Evolutionary conservation across 768 basidiomycete genomes (phyloP).

Genomic region (Tricholoma sp.): DNA sequence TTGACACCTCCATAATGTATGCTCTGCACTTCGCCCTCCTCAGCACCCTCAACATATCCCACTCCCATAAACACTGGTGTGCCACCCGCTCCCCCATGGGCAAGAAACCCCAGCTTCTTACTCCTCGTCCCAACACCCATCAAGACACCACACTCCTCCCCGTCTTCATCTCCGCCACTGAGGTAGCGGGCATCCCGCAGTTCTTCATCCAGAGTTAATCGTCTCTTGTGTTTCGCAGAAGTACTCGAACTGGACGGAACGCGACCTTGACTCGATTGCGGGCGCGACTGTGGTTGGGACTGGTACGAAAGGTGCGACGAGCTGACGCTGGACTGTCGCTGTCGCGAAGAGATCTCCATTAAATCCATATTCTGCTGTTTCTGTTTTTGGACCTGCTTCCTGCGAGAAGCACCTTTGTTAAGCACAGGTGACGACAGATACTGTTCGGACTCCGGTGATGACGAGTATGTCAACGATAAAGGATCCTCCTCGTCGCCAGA

Average conservation of each 20-base stretch:
- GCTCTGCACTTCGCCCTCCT: slow-evolving; percentile 21
- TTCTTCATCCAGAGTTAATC: slow-evolving; percentile 66
- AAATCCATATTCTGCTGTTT: background rate
- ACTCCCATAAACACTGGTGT: slow-evolving; percentile 64
- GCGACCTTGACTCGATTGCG: background rate
- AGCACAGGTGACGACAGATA: background rate
- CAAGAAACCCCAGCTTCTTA: slow-evolving; percentile 56
- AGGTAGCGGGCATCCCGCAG: slow-evolving; percentile 33
- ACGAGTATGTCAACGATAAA: slow-evolving; percentile 25
- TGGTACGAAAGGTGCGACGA: background rate
- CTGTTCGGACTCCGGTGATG: background rate
- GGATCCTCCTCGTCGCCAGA: slow-evolving; percentile 31
- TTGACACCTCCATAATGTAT: background rate
- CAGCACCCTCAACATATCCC: slow-evolving; percentile 58
- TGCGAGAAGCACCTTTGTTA: background rate
- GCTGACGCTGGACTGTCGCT: background rate
- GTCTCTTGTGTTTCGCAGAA: slow-evolving; percentile 10
- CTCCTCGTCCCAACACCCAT: slow-evolving; percentile 51
- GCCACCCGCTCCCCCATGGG: slow-evolving; percentile 73
- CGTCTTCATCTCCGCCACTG: slow-evolving; percentile 25
- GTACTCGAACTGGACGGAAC: background rate
- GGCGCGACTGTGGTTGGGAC: background rate
- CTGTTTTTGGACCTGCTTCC: background rate
- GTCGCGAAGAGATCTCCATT: background rate
- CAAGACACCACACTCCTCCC: slow-evolving; percentile 46